These are phyloP conservation scores for Gnomoniopsis smithogilvyi DNA, from an alignment of 2,329 filamentous ascomycete species.

Conservation along the genomic window DNA sequence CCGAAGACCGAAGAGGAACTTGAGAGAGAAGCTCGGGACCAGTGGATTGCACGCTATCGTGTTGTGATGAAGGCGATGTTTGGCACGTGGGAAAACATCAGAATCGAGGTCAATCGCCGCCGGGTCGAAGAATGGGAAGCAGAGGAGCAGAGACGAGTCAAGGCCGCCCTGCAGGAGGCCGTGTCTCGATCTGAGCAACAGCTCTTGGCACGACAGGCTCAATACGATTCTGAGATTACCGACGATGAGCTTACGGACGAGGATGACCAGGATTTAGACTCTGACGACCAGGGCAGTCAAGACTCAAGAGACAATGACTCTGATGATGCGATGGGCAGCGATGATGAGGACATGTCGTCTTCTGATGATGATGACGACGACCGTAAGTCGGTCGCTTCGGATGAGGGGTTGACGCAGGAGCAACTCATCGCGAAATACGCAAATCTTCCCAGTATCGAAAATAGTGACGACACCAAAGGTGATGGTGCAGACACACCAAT, in stretches of 20 bases:
- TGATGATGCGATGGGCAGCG: constrained; percentile 32
- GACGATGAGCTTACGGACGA: constrained; percentile 37
- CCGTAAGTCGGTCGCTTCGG: constrained; percentile 46
- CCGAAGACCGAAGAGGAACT: constrained; percentile 79
- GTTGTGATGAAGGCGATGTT: constrained; percentile 59
- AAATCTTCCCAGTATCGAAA: constrained; percentile 51
- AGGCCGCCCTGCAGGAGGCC: constrained; percentile 69
- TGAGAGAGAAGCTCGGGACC: constrained; percentile 69
- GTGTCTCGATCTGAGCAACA: constrained; percentile 70
- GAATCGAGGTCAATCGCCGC: constrained; percentile 56
- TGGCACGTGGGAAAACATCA: constrained; percentile 64
- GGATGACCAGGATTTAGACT: constrained; percentile 37
- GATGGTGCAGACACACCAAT: constrained; percentile 21
- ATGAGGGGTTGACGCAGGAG: constrained; percentile 66
- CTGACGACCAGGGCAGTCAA: constrained; percentile 28
- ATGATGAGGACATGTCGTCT: constrained; percentile 58
- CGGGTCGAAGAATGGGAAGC: constrained; percentile 62
- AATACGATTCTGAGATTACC: constrained; percentile 49
- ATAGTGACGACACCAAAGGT: constrained; percentile 24
- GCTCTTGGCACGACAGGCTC: constrained; percentile 57
- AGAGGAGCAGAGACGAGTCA: constrained; percentile 61
- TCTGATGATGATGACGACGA: constrained; percentile 62
- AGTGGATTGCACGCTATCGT: constrained; percentile 67
- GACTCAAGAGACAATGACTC: constrained; percentile 30
- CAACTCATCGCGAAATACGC: constrained; percentile 68